Percentiles rank a stretch among this genome's conserved stretches.
Evolutionary conservation across 2,329 filamentous ascomycete genomes (phyloP).

Genomic region (Pseudogymnoascus sp.): DNA sequence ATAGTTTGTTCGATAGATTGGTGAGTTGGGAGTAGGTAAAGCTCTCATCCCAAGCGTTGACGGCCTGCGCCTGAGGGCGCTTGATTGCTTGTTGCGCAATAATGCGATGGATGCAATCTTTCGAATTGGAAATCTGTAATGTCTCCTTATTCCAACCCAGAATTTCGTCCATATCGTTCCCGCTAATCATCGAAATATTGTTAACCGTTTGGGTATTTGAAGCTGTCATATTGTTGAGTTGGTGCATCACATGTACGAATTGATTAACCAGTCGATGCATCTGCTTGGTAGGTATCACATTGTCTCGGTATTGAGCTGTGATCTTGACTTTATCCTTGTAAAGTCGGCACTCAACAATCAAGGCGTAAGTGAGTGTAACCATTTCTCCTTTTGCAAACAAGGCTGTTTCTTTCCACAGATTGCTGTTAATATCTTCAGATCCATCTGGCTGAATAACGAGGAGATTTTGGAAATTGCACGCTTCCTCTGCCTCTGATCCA

Average conservation of each 20-base stretch:
- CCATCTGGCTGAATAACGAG: slow-evolving; percentile 19
- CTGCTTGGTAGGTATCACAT: neutral
- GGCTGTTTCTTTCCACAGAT: neutral
- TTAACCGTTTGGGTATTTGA: slow-evolving; percentile 31
- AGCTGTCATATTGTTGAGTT: slow-evolving; percentile 19
- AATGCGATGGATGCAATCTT: slow-evolving; percentile 3
- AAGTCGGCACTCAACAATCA: neutral
- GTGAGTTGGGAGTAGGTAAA: slow-evolving; percentile 18
- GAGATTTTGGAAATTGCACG: slow-evolving; percentile 20
- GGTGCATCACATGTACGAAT: neutral
- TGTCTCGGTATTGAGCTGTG: neutral
- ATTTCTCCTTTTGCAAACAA: neutral
- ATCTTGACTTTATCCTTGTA: neutral
- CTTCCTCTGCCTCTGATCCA: slow-evolving; percentile 12
- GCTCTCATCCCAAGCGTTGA: slow-evolving; percentile 17
- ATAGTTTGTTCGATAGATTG: slow-evolving; percentile 12
- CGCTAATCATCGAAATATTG: slow-evolving; percentile 30
- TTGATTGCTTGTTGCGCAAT: slow-evolving; percentile 11
- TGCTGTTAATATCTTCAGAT: neutral
- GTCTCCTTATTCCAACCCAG: slow-evolving; percentile 18
- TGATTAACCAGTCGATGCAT: neutral
- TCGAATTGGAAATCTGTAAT: neutral
- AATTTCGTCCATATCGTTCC: slow-evolving; percentile 31
- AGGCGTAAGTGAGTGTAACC: slow-evolving; percentile 9
- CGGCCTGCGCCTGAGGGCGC: slow-evolving; percentile 14